Base-by-base conservation (phyloP, 169 alveolate genomes). In the Theileria annulata region DNA sequence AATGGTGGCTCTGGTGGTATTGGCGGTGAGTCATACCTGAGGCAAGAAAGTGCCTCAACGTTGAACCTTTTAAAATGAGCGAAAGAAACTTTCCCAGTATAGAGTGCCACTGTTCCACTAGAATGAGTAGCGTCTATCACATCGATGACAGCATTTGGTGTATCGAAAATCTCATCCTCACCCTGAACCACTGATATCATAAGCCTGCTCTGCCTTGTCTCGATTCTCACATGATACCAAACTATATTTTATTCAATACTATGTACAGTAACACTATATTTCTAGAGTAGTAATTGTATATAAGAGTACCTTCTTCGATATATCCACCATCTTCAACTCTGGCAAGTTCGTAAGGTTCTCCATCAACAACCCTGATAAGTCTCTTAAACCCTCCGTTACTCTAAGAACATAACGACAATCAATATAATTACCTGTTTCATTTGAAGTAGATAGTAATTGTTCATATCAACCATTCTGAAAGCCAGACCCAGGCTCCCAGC, bases 321-420 rank as follows among this genome's bases (percentile, higher is more conserved):
- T 54, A 82, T 28, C 89, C 89, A 10, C 89, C 89, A 67, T 82
- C 89, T 48, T 82, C 89, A 33, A 93, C 86, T 17, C 92, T 87
- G 17, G 96, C 94, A 51, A 94, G 75, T 79, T 92, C 96, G 25
- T 87, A 86, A 27, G 94, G 93, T 19, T 72, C 91, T 17, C 96
- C 96, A 66, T 94, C 93, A 48, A 87, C 87, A 63, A 94, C 88
- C 37, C 96, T 77, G 48, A 94, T 70, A 31, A 94, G 84, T 63
- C 97, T 74, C 75, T 94, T 94, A 75, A 71, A 90, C 35, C 94
- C 95, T 47, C 94, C 95, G 42, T 75, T 71, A 48, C 42, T 51
- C 74, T 66, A 47, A 30, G 13, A 3, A 8, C 33, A 30, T 67
- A 37, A 25, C 8, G 13, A 27, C 49, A 67, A 30, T 0, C 60